Evolutionary conservation across 345 rosid species (phyloP).

Genomic region (Clausena lansium): DNA sequence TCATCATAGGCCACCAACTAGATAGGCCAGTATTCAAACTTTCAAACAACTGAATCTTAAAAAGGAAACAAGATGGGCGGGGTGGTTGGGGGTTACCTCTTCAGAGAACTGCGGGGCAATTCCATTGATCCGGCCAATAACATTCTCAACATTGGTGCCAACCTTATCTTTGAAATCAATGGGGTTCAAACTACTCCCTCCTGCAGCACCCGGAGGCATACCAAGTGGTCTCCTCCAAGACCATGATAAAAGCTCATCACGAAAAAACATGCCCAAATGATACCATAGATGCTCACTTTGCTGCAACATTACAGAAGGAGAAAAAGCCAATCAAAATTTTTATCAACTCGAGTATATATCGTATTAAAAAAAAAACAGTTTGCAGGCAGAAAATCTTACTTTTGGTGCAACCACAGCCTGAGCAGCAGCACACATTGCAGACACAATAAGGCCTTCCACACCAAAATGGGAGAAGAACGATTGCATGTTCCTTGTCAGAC

Average conservation of each 20-base stretch:
- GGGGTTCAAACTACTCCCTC: constrained; percentile 66
- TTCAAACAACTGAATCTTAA: neutral
- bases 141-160: constrained; percentile 70
- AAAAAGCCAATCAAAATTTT: constrained; percentile 2
- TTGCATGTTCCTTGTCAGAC: constrained; percentile 98
- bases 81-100: constrained; percentile 50
- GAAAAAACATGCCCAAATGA: constrained; percentile 97
- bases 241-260: constrained; percentile 92
- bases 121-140: constrained; percentile 65
- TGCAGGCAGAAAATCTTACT: constrained; percentile 39
- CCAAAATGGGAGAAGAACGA: constrained; percentile 94
- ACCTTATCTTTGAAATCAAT: constrained; percentile 76
- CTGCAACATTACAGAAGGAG: constrained; percentile 38
- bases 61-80: too few species aligned
- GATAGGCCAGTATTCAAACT: neutral
- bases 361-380: neutral
- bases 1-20: neutral
- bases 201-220: constrained; percentile 55
- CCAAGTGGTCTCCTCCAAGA: constrained; percentile 94
- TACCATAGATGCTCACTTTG: constrained; percentile 89
- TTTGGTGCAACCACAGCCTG: constrained; percentile 91
- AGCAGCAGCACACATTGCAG: constrained; percentile 92
- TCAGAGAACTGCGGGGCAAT: constrained; percentile 83
- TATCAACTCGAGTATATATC: neutral
- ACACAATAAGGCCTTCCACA: constrained; percentile 91